Evolutionary conservation across 1,284 basidiomycete genomes (phyloP).

Genomic region (Golubevia pallescens): DNA sequence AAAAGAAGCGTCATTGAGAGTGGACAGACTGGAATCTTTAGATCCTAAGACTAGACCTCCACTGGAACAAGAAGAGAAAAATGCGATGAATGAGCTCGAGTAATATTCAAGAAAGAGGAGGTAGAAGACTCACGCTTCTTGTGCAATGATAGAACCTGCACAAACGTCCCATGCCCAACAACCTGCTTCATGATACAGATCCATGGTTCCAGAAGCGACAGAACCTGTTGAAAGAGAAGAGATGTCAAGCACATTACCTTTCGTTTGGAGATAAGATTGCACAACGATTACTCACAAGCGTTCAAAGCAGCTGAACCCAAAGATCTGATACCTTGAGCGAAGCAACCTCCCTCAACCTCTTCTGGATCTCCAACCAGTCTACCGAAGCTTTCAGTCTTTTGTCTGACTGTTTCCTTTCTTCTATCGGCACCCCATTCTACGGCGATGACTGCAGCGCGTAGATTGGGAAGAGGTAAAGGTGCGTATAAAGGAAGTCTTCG

Average conservation of each 20-base stretch:
- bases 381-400: slow-evolving; percentile 33
- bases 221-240: slow-evolving; percentile 17
- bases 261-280: not conserved
- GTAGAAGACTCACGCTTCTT: slow-evolving; percentile 31
- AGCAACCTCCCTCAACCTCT: slow-evolving; percentile 33
- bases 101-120: not conserved
- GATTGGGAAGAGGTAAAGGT: slow-evolving; percentile 28
- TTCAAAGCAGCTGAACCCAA: slow-evolving; percentile 54
- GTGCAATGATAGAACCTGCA: slow-evolving; percentile 49
- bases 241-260: not conserved
- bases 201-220: slow-evolving; percentile 44
- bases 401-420: slow-evolving; percentile 18
- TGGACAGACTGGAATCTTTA: slow-evolving; percentile 10
- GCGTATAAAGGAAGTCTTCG: slow-evolving; percentile 29
- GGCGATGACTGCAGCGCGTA: slow-evolving; percentile 51
- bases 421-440: slow-evolving; percentile 59
- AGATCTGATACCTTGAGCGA: slow-evolving; percentile 36
- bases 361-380: slow-evolving; percentile 37
- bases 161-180: slow-evolving; percentile 60
- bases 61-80: not conserved
- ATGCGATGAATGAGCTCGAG: not conserved
- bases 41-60: slow-evolving; percentile 29
- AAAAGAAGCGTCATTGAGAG: slow-evolving; percentile 5
- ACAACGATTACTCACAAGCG: not conserved
- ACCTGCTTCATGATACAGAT: slow-evolving; percentile 58